These are phyloP conservation scores for Lasiosphaeria ovina DNA, from an alignment of 495 filamentous ascomycete genomes.

Conservation along the genomic window DNA sequence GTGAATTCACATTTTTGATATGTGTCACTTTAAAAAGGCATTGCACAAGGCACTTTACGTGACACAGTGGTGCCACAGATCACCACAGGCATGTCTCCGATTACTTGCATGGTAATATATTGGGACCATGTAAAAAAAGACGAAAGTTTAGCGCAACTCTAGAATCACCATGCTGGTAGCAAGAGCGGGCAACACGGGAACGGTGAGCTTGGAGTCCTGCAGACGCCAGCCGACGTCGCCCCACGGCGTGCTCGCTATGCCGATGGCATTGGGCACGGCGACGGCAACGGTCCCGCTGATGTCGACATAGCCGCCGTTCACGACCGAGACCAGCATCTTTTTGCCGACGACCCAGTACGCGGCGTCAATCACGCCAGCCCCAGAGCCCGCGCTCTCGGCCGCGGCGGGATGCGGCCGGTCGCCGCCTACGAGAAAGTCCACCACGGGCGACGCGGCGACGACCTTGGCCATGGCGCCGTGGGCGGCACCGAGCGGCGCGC, in stretches of 20 bases:
- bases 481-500: constrained; percentile 37
- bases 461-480: constrained; percentile 47
- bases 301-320: constrained; percentile 39
- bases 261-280: constrained; percentile 19
- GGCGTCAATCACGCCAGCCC: constrained; percentile 37
- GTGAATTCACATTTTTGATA: too few species aligned
- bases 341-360: constrained; percentile 40
- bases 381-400: constrained; percentile 3
- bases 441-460: constrained; percentile 37
- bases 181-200: constrained; percentile 23
- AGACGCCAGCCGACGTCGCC: constrained; percentile 25
- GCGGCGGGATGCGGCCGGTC: constrained; percentile 19
- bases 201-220: constrained; percentile 19
- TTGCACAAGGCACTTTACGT: too few species aligned
- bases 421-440: constrained; percentile 44
- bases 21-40: too few species aligned
- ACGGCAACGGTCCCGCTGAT: constrained; percentile 25
- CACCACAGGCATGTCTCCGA: too few species aligned
- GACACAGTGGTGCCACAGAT: too few species aligned
- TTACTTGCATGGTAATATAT: too few species aligned
- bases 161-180: constrained; percentile 27
- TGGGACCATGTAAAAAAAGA: neutral
- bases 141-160: constrained; percentile 7
- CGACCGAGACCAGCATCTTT: constrained; percentile 44
- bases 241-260: constrained; percentile 23